Conservation (phyloP, 768 basidiomycete species). For the Pleurotus tuber-regium region DNA sequence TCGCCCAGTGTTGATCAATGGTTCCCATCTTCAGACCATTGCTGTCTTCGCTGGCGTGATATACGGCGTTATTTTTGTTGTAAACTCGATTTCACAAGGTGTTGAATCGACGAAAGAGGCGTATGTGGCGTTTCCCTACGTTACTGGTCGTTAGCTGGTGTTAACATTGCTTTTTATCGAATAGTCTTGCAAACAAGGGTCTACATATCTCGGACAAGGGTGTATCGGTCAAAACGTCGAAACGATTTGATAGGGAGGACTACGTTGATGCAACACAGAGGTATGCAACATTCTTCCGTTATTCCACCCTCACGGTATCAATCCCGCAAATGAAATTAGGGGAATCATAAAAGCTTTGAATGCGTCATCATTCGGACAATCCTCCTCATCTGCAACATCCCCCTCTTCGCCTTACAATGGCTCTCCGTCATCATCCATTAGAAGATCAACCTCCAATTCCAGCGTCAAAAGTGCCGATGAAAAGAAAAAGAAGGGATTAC, state of each 20-base stretch:
- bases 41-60: conserved; percentile 44
- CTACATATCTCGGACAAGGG: conserved; percentile 57
- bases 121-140: conserved; percentile 32
- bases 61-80: conserved; percentile 37
- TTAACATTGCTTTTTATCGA: neutral
- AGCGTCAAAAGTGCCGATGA: conserved; percentile 21
- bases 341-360: conserved; percentile 52
- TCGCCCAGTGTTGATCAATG: neutral
- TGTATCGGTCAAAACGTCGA: conserved; percentile 62
- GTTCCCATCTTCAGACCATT: conserved; percentile 37
- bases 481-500: conserved; percentile 26
- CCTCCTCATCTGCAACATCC: conserved; percentile 11
- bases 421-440: conserved; percentile 17
- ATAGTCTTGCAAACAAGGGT: conserved; percentile 56
- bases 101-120: conserved; percentile 51
- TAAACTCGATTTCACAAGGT: conserved; percentile 37
- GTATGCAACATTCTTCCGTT: conserved; percentile 30
- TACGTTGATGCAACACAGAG: conserved; percentile 76
- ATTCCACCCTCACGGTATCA: neutral
- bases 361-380: conserved; percentile 39
- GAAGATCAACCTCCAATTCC: conserved; percentile 22
- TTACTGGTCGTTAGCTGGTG: neutral
- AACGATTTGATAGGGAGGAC: conserved; percentile 55
- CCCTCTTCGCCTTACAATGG: too few relatives aligned
- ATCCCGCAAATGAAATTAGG: conserved; percentile 27